Evolutionary conservation across 164 flowering plant genomes (phyloP), one percentile per base, ranked within the genome.

Genomic region (Vitis cinerea): DNA sequence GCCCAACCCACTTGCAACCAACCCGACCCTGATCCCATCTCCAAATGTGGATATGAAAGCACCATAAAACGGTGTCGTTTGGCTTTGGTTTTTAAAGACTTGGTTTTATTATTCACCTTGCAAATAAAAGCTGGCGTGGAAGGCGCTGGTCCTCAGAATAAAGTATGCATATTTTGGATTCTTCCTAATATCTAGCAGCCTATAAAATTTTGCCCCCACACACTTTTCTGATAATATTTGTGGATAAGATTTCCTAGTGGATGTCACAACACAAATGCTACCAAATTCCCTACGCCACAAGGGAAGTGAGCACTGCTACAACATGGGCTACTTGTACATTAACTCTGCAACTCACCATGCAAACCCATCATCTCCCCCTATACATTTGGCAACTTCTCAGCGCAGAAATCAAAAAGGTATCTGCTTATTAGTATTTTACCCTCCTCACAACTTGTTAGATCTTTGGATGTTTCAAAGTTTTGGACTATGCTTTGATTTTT

Each of bases 241-340:
- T 80, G 83, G 83, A 80, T 74, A 74, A 80, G 80, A 80, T 61
- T 77, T 72, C n/a, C 66, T 51, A 51, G 44, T 61, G 71, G 59
- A 66, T 79, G 59, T 68, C 72, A 61, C 47, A 67, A 64, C 68
- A 60, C 77, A 70, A 62, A 59, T 23, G 49, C 37, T 61, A 9
- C 62, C 49, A 63, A 48, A 17, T 10, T 53, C 12, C 30, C 16
- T 29, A 37, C 44, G 7, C 44, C 44, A 37, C 44, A 37, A 37
- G 44, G 44, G 44, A 37, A 37, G 44, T 4, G 44, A 37, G 2
- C 7, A 16, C 31, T 50, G 9, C 19, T 15, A 53, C 31, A 55
- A 57, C 23, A 48, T 49, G 3, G 16, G 9, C 37, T 17, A 15
- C 69, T 27, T 48, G 51, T 37, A 19, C 57, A 17, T 29, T 16